A percentile compares a stretch with the other conserved stretches of the same genome.
phyloP scores from a whole-genome alignment of 2,329 filamentous ascomycete species.

The Hypoxylon sp. region DNA sequence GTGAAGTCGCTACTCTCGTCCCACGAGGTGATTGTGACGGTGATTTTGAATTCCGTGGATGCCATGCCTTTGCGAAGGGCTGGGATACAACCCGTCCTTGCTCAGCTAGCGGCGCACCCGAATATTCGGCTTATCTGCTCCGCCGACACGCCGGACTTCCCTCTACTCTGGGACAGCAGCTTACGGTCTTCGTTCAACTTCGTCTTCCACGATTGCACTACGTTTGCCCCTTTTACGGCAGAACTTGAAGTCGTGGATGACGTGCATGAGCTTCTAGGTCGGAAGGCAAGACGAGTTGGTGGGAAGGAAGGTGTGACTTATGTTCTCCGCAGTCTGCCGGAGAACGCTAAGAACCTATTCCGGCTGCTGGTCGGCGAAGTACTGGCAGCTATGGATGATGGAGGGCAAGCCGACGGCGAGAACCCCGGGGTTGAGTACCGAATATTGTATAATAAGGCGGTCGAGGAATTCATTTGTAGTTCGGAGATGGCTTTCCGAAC shows the following conservation, averaged over 20 bases:
- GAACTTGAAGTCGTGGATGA: conserved; percentile 91
- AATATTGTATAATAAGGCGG: conserved; percentile 92
- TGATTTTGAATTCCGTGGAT: conserved; percentile 91
- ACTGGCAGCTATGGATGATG: conserved; percentile 77
- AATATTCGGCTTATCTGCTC: conserved; percentile 82
- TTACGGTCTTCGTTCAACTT: conserved; percentile 88
- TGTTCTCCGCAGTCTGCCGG: conserved; percentile 89
- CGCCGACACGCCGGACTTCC: conserved; percentile 88
- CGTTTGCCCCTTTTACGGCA: conserved; percentile 80
- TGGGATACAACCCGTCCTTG: conserved; percentile 78
- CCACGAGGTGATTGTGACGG: conserved; percentile 67
- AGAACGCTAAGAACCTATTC: conserved; percentile 92
- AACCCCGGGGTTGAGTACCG: conserved; percentile 87
- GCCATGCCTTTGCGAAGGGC: conserved; percentile 80
- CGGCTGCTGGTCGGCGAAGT: conserved; percentile 88
- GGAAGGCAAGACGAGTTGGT: conserved; percentile 82
- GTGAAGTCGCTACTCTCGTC: conserved; percentile 74
- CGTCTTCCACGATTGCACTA: conserved; percentile 94
- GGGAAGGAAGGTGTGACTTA: conserved; percentile 94
- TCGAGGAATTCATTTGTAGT: conserved; percentile 96
- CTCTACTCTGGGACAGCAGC: conserved; percentile 89
- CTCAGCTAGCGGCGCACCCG: conserved; percentile 81
- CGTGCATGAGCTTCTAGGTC: conserved; percentile 87
- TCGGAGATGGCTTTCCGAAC: conserved; percentile 97
- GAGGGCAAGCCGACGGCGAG: conserved; percentile 65